Conservation (phyloP, 192 early-diverging fungal species). For the Funneliformis mosseae region DNA sequence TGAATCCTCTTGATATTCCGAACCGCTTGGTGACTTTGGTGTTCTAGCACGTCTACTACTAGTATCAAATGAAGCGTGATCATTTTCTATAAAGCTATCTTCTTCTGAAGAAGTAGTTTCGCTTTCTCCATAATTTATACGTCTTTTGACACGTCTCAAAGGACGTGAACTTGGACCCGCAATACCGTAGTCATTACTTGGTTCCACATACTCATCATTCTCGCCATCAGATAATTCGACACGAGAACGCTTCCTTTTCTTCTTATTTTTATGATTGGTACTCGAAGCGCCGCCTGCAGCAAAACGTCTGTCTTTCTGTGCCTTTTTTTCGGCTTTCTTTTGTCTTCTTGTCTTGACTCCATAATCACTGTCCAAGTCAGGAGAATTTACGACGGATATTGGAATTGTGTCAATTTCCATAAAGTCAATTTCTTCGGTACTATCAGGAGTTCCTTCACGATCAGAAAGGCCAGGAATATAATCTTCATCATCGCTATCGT, state of each 20-base stretch:
- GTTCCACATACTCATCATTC: background rate
- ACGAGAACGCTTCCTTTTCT: background rate
- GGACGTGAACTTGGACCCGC: background rate
- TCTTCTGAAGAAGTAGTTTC: background rate
- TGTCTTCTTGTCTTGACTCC: background rate
- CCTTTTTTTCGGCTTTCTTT: background rate
- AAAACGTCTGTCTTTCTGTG: background rate
- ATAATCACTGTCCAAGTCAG: background rate
- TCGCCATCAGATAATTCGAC: background rate
- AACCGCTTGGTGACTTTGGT: background rate
- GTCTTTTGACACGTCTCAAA: background rate
- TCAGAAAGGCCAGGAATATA: background rate
- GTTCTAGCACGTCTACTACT: background rate
- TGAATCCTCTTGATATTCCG: background rate
- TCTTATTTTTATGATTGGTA: background rate
- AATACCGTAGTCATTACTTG: background rate
- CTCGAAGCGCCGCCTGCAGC: background rate
- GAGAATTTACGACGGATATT: background rate
- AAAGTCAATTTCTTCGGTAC: background rate
- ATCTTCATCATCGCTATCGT: background rate
- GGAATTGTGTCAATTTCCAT: background rate
- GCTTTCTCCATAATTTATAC: background rate
- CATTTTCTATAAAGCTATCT: background rate
- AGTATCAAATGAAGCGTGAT: background rate
- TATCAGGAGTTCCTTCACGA: background rate